phyloP scores from a whole-genome alignment of 1,284 basidiomycete genomes.

The Irpex sp. region DNA sequence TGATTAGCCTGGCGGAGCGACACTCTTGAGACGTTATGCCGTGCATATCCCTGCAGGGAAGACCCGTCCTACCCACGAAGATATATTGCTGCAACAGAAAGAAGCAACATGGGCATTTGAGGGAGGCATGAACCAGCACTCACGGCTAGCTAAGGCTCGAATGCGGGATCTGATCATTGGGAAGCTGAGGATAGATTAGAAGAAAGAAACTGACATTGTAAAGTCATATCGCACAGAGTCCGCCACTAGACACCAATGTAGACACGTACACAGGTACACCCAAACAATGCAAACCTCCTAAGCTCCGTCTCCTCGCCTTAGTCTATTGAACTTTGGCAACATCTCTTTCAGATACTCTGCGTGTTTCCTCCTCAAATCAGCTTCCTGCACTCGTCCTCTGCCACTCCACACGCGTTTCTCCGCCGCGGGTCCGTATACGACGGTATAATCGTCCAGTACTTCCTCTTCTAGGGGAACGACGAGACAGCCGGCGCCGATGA shows the following conservation, averaged over 20 bases:
- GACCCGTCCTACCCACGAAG: slow-evolving; percentile 7
- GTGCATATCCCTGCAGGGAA: slow-evolving; percentile 21
- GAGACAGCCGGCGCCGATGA: slow-evolving; percentile 74
- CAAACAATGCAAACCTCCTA: neutral
- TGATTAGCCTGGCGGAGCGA: slow-evolving; percentile 48
- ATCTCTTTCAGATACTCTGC: slow-evolving; percentile 87
- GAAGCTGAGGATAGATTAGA: slow-evolving; percentile 19
- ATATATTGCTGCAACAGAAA: slow-evolving; percentile 12
- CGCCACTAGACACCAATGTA: neutral
- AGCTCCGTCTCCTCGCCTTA: slow-evolving; percentile 26
- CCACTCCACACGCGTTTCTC: slow-evolving; percentile 82
- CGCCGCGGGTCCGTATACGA: slow-evolving; percentile 74
- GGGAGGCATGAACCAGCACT: slow-evolving; percentile 71
- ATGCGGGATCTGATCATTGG: slow-evolving; percentile 50
- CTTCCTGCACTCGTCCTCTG: slow-evolving; percentile 77
- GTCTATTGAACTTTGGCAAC: slow-evolving; percentile 81
- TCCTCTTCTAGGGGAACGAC: slow-evolving; percentile 73
- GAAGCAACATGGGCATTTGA: slow-evolving; percentile 64
- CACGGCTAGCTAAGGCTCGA: slow-evolving; percentile 49
- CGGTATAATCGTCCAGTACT: slow-evolving; percentile 78
- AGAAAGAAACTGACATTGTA: neutral
- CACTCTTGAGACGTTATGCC: slow-evolving; percentile 42
- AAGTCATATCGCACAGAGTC: neutral
- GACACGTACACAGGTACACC: neutral
- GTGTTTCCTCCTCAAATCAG: slow-evolving; percentile 81